phyloP scores from a whole-genome alignment of 2,329 filamentous ascomycete species.

The Endoconidiophora laricicola region DNA sequence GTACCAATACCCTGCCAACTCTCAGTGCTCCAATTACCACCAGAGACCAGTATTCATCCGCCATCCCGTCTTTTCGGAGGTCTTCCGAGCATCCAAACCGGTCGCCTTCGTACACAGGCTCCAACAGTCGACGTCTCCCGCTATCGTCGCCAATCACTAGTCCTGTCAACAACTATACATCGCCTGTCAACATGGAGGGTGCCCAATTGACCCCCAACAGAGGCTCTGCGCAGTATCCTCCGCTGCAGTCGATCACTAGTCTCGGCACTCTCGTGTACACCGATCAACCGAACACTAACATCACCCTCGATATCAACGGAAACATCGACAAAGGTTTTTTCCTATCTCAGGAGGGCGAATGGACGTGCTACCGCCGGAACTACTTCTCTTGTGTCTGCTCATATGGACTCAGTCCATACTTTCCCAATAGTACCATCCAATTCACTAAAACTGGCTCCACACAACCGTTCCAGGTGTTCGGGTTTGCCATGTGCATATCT shows the following conservation, averaged over 20 bases:
- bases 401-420: slow-evolving; percentile 48
- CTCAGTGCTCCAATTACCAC: slow-evolving; percentile 31
- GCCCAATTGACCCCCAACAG: slow-evolving; percentile 24
- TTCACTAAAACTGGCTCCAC: slow-evolving; percentile 33
- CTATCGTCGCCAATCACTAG: slow-evolving; percentile 35
- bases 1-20: slow-evolving; percentile 35
- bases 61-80: slow-evolving; percentile 34
- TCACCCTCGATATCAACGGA: slow-evolving; percentile 60
- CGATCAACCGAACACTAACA: slow-evolving; percentile 29
- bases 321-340: slow-evolving; percentile 87
- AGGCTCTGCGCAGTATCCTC: slow-evolving; percentile 31
- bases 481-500: slow-evolving; percentile 71
- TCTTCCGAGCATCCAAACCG: slow-evolving; percentile 32
- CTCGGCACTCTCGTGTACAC: slow-evolving; percentile 46
- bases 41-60: slow-evolving; percentile 36
- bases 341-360: slow-evolving; percentile 53
- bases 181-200: slow-evolving; percentile 33
- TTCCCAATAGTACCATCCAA: slow-evolving; percentile 29
- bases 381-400: slow-evolving; percentile 79
- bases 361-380: slow-evolving; percentile 85
- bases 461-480: slow-evolving; percentile 48
- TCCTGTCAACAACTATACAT: slow-evolving; percentile 28
- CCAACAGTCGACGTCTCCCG: slow-evolving; percentile 31
- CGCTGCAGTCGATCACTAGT: slow-evolving; percentile 32
- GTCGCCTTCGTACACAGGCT: slow-evolving; percentile 33